phyloP scores from a whole-genome alignment of 345 rosid species.

The Nasturtium officinale region DNA sequence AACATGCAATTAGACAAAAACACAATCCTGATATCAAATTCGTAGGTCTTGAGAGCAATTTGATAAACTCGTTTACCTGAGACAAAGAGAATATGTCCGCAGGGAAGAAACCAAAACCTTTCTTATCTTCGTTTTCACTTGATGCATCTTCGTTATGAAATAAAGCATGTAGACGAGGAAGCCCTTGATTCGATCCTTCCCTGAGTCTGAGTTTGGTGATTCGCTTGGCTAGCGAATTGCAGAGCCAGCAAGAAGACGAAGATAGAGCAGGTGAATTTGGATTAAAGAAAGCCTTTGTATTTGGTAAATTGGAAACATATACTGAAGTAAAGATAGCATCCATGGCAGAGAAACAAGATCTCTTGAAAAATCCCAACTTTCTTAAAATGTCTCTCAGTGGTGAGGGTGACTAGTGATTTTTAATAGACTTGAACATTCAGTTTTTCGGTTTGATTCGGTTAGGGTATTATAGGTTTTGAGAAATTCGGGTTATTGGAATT shows the following conservation, averaged over 20 bases:
- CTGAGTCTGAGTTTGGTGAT: conserved; percentile 51
- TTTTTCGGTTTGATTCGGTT: not conserved
- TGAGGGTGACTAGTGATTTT: not conserved
- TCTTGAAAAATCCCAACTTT: conserved; percentile 21
- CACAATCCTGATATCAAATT: not conserved
- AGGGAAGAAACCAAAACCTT: conserved; percentile 50
- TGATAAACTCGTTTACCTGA: conserved; percentile 48
- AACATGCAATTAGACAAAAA: not conserved
- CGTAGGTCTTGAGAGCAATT: not conserved
- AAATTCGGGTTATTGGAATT: not conserved
- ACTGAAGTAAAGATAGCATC: conserved; percentile 51
- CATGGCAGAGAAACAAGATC: conserved; percentile 44
- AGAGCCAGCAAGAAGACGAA: conserved; percentile 43
- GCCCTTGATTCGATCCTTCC: conserved; percentile 37
- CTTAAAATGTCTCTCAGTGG: not conserved
- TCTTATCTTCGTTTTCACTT: conserved; percentile 49
- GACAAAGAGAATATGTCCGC: conserved; percentile 50
- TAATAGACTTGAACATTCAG: not conserved
- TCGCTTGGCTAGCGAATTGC: conserved; percentile 39
- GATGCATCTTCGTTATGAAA: conserved; percentile 51
- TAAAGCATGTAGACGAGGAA: conserved; percentile 51
- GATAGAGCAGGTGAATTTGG: conserved; percentile 38
- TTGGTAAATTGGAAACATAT: conserved; percentile 48
- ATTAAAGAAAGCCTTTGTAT: conserved; percentile 37
- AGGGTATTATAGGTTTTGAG: not conserved